Conservation (phyloP, 371 early-diverging fungal species). For the Apophysomyces elegans region DNA sequence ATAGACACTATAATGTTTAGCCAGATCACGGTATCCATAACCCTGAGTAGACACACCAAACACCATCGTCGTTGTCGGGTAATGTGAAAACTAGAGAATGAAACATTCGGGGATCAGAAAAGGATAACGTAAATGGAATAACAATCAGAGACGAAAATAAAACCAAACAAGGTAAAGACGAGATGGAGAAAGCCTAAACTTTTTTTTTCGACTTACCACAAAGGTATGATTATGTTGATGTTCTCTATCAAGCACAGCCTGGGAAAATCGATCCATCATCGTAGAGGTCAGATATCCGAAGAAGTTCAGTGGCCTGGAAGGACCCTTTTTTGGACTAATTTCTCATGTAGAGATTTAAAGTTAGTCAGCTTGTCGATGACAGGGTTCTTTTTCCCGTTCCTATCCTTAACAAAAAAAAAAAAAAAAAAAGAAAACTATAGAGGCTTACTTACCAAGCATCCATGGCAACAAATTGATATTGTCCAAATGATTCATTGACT, state of each 20-base stretch:
- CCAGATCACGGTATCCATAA: constrained; percentile 63
- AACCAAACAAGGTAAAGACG: neutral
- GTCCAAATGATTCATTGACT: constrained; percentile 64
- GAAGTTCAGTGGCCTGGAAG: constrained; percentile 87
- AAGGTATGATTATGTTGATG: constrained; percentile 69
- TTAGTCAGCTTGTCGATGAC: neutral
- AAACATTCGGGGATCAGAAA: neutral
- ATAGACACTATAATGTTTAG: constrained; percentile 68
- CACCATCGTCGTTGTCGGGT: constrained; percentile 82
- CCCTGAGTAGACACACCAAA: constrained; percentile 71
- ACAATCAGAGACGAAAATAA: neutral
- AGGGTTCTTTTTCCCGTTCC: neutral
- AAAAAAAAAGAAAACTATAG: neutral
- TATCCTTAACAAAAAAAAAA: neutral
- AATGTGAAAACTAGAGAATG: constrained; percentile 69
- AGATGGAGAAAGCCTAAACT: neutral
- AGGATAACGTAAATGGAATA: neutral
- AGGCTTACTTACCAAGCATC: constrained; percentile 73
- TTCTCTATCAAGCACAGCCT: constrained; percentile 33
- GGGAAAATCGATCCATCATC: constrained; percentile 74
- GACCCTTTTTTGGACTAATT: constrained; percentile 73
- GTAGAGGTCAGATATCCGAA: constrained; percentile 81
- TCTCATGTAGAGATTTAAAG: neutral
- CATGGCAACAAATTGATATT: constrained; percentile 82
- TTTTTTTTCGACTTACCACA: constrained; percentile 40